Evolutionary conservation across 2,329 filamentous ascomycete genomes (phyloP), one percentile per base, ranked within the genome.

Genomic region (Cucurbitaria berberidis): DNA sequence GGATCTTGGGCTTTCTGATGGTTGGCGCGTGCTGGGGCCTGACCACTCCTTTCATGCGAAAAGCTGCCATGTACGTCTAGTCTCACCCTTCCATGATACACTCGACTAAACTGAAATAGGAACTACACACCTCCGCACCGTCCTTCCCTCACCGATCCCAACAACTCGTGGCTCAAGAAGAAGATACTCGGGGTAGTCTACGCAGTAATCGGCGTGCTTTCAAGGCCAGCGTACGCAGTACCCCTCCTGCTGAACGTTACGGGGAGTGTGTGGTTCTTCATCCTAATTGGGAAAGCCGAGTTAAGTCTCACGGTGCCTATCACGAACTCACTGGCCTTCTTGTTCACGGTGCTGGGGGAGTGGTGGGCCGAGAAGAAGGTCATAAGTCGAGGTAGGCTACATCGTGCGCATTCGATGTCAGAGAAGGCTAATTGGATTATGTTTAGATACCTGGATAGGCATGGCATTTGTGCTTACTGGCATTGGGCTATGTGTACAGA

Each of bases 361-460:
- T 98, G 93, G 92, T 96, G 89, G 81, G 91, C 93, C 0, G 93
- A 97, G 67, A 86, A 86, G 55, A 98, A 97, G 74, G 89, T 93
- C 1, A 96, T 98, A 57, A 90, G 87, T 63, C 84, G 86, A 80
- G 86, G 90, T 92, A 78, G 68, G 83, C 77, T 19, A 26, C 6
- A n/a, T 11, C 35, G 3, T 39, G 30, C 13, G 8, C 10, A 3
- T 8, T 6, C 16, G 32, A n/a, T n/a, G 15, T 32, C 5, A 5
- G 10, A 21, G 16, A 45, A 47, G 5, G 29, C 57, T 67, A 48
- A 65, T n/a, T n/a, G n/a, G n/a, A n/a, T n/a, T 24, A 18, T 19
- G 2, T 8, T 8, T 59, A 91, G 91, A 93, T 73, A 96, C 91
- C 0, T 91, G 88, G 82, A 77, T 91, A 49, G 92, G 92, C 7